phyloP scores from a whole-genome alignment of 805 yeast species.

The Candida boleticola region DNA sequence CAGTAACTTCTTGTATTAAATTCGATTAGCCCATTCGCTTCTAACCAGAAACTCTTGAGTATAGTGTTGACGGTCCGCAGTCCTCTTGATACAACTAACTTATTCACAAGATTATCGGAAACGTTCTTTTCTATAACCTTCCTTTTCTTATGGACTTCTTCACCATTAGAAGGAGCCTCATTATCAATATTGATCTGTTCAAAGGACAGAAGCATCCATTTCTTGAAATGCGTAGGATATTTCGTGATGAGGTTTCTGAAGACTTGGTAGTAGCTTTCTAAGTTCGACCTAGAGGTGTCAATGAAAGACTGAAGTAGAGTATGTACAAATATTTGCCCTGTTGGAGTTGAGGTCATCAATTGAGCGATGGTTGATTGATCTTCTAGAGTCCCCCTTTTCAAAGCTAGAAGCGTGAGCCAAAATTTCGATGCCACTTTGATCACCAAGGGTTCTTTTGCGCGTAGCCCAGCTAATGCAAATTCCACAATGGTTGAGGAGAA shows the following conservation, averaged over 20 bases:
- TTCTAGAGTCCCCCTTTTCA: constrained; percentile 44
- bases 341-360: constrained; percentile 18
- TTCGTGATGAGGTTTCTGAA: constrained; percentile 47
- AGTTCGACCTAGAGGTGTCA: constrained; percentile 53
- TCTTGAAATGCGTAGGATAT: constrained; percentile 46
- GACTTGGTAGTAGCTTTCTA: constrained; percentile 56
- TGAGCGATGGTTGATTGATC: constrained; percentile 35
- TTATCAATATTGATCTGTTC: constrained; percentile 12
- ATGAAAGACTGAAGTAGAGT: constrained; percentile 35
- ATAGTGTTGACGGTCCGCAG: constrained; percentile 58
- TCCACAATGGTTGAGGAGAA: constrained; percentile 20
- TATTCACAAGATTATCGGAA: constrained; percentile 42
- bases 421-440: constrained; percentile 51
- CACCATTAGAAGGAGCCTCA: background rate
- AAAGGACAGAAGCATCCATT: constrained; percentile 41
- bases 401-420: constrained; percentile 50
- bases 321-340: constrained; percentile 25
- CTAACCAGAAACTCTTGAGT: constrained; percentile 64
- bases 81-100: constrained; percentile 63
- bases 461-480: constrained; percentile 38
- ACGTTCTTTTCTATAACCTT: constrained; percentile 30
- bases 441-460: constrained; percentile 53
- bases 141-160: constrained; percentile 10
- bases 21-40: constrained; percentile 53
- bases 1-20: constrained; percentile 16